Base-by-base conservation (phyloP, 2,329 filamentous ascomycete species). In the Claviceps maximensis region DNA sequence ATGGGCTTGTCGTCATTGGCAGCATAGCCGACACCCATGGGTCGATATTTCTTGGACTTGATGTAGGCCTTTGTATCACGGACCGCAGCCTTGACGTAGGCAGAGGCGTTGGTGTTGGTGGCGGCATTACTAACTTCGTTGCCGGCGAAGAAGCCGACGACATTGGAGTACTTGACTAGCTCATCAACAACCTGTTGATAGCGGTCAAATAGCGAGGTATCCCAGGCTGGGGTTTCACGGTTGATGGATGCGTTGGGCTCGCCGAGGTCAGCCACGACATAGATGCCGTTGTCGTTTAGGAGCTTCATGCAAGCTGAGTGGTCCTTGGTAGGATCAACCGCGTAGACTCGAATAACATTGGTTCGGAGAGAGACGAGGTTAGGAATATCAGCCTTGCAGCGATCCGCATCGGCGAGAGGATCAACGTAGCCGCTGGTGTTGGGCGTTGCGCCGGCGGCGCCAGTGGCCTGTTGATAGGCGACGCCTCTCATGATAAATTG, bases 41-140 rank as follows among this genome's bases (percentile, higher is more conserved):
- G 80, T 73, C 89, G 86, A 60, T 78, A 77, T 72, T 88, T 85
- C 56, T 88, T 85, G 55, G 74, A 64, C 75, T 85, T 86, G 78
- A 98, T 95, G 76, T 97, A 93, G 56, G 81, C 76, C 83, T 98
- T 98, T 74, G 82, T 89, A 70, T 98, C 93, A 66, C 93, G 90
- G 58, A 96, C 89, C 57, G 93, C 90, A 56, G 91, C 93, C 81
- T 97, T 98, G 73, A 98, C 93, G 69, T 86, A 98, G 60, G 91
- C 89, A 56, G 88, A 93, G 50, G 91, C 88, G 56, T 80, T 74
- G 50, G 91, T 97, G 80, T 95, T 96, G 78, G 84, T 90, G 60
- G 77, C 76, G 63, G 83, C 79, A 76, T 96, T 95, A 62, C 89
- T 85, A 58, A 98, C 93, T 74, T 98, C 93, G 73, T 98, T 98